A percentile compares a stretch with the other conserved stretches of the same genome.
These are phyloP conservation scores for Rhododendron kiyosumense DNA, from an alignment of 148 eudicot species.

Conservation along the genomic window DNA sequence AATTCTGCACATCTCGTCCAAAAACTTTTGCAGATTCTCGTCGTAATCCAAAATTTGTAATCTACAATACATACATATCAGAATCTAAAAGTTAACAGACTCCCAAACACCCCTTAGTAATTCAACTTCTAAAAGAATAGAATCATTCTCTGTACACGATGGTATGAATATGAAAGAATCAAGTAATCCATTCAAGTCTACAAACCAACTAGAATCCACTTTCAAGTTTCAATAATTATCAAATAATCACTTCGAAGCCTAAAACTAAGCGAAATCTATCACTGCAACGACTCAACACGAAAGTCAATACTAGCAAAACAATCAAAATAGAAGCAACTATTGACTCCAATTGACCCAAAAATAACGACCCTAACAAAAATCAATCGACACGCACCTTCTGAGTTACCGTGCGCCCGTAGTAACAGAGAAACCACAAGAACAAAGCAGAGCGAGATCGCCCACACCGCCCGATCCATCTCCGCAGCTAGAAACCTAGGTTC, in stretches of 20 bases:
- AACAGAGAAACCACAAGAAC: constrained; percentile 3
- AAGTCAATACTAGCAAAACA: background rate
- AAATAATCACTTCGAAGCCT: background rate
- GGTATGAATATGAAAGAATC: background rate
- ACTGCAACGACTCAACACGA: background rate
- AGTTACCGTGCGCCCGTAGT: background rate
- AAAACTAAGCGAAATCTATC: background rate
- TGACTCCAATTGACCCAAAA: background rate
- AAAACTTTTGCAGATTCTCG: background rate
- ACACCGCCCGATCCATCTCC: background rate
- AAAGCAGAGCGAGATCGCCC: background rate
- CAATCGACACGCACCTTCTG: constrained; percentile 3
- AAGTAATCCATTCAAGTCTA: background rate
- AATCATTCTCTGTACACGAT: background rate
- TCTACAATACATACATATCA: background rate
- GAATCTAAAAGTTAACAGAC: too few species aligned
- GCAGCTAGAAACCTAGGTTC: background rate
- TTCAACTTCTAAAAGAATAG: background rate
- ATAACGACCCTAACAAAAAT: background rate
- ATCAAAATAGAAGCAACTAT: background rate
- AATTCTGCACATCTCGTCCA: background rate
- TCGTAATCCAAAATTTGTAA: background rate
- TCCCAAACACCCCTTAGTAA: background rate
- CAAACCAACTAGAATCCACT: background rate
- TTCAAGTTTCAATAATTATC: background rate